Evolutionary conservation across 345 rosid genomes (phyloP).

Genomic region (Psidium friedrichsthalianum): DNA sequence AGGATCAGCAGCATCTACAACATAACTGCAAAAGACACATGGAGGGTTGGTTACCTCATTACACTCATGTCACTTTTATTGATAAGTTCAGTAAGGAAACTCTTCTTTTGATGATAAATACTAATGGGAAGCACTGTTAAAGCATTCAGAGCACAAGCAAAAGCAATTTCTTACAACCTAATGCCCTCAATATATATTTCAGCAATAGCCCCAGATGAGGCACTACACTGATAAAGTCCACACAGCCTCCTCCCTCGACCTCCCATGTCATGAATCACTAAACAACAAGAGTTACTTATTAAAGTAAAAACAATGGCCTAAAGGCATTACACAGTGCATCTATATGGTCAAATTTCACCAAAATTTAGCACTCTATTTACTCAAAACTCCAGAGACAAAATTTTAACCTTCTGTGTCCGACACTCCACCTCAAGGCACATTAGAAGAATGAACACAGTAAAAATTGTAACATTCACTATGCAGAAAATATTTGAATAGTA

Average conservation of each 20-base stretch:
- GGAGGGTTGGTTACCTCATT: neutral
- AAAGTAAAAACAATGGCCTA: neutral
- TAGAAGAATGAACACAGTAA: neutral
- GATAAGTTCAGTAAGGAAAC: neutral
- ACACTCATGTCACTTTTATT: neutral
- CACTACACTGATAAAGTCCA: neutral
- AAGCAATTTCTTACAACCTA: neutral
- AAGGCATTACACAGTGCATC: neutral
- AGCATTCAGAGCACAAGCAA: neutral
- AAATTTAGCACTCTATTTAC: neutral
- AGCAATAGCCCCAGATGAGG: neutral
- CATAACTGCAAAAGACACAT: neutral
- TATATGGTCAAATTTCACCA: neutral
- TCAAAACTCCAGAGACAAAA: neutral
- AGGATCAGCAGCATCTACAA: constrained; percentile 83
- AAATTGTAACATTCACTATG: neutral
- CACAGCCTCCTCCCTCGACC: neutral
- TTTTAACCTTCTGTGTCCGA: neutral
- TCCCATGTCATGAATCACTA: too few relatives aligned
- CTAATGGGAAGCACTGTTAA: neutral
- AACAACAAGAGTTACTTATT: too few relatives aligned
- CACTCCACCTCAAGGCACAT: neutral
- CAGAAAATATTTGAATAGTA: neutral
- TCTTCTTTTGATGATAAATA: neutral
- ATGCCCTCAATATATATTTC: neutral